Evolutionary conservation across 1,139 yeast species (phyloP), one percentile per base, ranked within the genome.

Genomic region (Eremothecium coryli): DNA sequence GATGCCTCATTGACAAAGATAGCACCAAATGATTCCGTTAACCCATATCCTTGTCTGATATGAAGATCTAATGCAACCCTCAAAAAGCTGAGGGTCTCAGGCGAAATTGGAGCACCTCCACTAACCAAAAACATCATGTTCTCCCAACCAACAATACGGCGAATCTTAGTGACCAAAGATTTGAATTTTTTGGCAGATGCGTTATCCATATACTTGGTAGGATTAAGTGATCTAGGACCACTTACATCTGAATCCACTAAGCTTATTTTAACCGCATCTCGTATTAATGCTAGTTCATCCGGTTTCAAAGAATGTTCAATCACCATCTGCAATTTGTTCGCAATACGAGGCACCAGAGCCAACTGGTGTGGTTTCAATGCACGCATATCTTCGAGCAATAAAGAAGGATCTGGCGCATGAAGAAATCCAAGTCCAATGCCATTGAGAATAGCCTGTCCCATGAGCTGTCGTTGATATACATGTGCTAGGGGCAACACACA

Each of bases 61-160:
- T 79, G 80, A 37, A 70, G 54, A 34, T 71, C 72, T 27, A 81
- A 64, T 2, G 77, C 68, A n/a, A 76, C 72, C 50, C 71, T 75
- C 49, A 82, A 58, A 52, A 79, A 80, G 35, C 64, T 58, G 31
- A 77, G 60, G 8, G 84, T 76, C 23, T 70, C 73, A 14, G 70
- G 65, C 15, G 80, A 61, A 37, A 82, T 71, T 14, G 93, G 93
- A 4, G 93, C 93, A 22, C 86, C 76, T 2, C 93, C 93, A 18
- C 78, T 66, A 21, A 70, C 55, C 38, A 70, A 50, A 30, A 61
- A 49, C 23, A 52, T 43, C 35, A 70, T 54, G 31, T 73, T 64
- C 26, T 69, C 73, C 45, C 78, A 68, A 0, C 90, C 90, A 31
- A 77, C 53, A 29, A 70, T 65, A 32, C 61, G 62, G 37, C 80